phyloP scores from a whole-genome alignment of 2,329 filamentous ascomycete species.

The Fusarium cicatricum region DNA sequence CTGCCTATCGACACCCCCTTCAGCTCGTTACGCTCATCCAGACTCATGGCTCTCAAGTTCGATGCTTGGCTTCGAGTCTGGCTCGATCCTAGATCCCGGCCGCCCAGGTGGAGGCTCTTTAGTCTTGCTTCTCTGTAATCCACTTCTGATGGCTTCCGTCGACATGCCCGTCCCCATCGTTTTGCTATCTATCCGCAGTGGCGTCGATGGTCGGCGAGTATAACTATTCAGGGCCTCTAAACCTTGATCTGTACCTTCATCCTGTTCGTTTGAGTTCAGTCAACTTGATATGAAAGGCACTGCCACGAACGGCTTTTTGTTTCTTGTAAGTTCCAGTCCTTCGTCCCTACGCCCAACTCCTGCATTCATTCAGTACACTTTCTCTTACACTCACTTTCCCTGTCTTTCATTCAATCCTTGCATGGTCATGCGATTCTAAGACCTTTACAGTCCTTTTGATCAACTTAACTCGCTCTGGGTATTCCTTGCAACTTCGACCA shows the following conservation, averaged over 20 bases:
- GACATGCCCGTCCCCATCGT: slow-evolving; percentile 27
- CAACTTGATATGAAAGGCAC: slow-evolving; percentile 17
- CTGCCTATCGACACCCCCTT: slow-evolving; percentile 27
- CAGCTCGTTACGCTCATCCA: slow-evolving; percentile 1
- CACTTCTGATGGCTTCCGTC: slow-evolving; percentile 19
- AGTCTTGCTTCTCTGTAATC: slow-evolving; percentile 1
- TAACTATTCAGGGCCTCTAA: slow-evolving; percentile 21
- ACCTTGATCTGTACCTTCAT: slow-evolving; percentile 14
- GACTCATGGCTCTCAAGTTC: slow-evolving; percentile 7
- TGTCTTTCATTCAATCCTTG: slow-evolving; percentile 10
- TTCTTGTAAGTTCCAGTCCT: slow-evolving; percentile 5
- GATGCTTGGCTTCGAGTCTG: slow-evolving; percentile 12
- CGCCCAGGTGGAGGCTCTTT: slow-evolving; percentile 5
- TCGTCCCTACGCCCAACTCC: slow-evolving; percentile 8
- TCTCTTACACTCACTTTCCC: slow-evolving; percentile 15
- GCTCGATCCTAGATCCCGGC: slow-evolving; percentile 12
- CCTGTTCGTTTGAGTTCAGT: neutral
- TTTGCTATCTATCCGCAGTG: slow-evolving; percentile 16
- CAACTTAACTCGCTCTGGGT: neutral
- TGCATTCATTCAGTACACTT: slow-evolving; percentile 17
- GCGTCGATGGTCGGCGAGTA: slow-evolving; percentile 17
- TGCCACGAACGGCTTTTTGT: slow-evolving; percentile 15
- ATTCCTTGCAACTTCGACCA: neutral
- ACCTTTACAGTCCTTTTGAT: slow-evolving; percentile 18
- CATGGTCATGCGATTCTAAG: slow-evolving; percentile 12